Evolutionary conservation across 2,329 filamentous ascomycete species (phyloP), one percentile per base, ranked within the genome.

Genomic region (Colletotrichum euphorbiae): DNA sequence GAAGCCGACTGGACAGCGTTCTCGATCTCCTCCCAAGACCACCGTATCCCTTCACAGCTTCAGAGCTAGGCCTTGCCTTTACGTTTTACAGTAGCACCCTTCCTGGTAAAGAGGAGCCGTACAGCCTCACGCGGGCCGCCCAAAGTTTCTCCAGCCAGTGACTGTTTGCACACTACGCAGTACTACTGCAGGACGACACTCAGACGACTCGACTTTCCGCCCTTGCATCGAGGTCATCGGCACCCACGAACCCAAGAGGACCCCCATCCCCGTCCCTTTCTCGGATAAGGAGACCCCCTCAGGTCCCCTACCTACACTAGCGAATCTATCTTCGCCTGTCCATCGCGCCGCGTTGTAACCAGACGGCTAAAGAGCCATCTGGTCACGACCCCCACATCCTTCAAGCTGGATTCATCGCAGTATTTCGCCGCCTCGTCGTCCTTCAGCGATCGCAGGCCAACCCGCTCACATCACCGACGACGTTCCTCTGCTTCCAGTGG

Each of bases 391-490:
- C 67, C 57, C 67, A 43, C 55, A 65, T 61, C 57, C 50, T 71
- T 58, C 70, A 71, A 67, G 36, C 70, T 72, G 70, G 70, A 70
- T 69, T 38, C 63, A 42, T 42, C 70, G 62, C 59, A 71, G 50
- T 46, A 56, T 42, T 67, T 61, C 54, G 67, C 62, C 58, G 67
- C 69, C 50, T 67, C 67, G 9, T 71, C 74, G n/a, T 74, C 75
- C 56, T 73, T 73, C 40, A 74, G 72, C 72, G 72, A 74, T 60
- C 69, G 70, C 46, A 70, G 70, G 52, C 68, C 75, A 50, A 62
- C 71, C 55, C 70, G 74, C 58, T 73, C 73, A 46, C 76, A 78
- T 69, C 75, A 74, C 72, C 71, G 75, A 69, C 74, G 76, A 68
- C 74, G 74, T 73, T 77, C 76, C 60, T 73, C 67, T 33, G 50